phyloP scores from a whole-genome alignment of 441 rosid species.

The Euphorbia celastroides region DNA sequence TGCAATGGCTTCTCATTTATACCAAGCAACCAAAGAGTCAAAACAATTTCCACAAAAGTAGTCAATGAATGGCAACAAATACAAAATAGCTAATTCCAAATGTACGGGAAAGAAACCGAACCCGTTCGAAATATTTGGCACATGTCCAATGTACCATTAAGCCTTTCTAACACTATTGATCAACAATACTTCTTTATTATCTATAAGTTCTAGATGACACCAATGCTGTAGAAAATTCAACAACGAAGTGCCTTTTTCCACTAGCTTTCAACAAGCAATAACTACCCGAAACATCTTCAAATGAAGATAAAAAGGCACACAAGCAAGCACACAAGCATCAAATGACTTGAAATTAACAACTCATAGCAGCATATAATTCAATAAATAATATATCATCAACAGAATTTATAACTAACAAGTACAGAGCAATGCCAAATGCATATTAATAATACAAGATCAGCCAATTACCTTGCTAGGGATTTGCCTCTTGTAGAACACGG shows the following conservation, averaged over 20 bases:
- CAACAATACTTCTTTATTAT: not conserved
- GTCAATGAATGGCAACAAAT: too few relatives aligned
- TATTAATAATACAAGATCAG: not conserved
- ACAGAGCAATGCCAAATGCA: not conserved
- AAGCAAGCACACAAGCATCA: too few relatives aligned
- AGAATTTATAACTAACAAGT: not conserved
- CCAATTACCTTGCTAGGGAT: constrained; percentile 83
- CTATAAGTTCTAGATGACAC: not conserved
- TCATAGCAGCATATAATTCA: not conserved
- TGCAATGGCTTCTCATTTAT: not conserved
- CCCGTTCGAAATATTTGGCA: not conserved
- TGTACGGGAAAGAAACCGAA: not conserved
- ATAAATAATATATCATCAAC: not conserved
- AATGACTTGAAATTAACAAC: not conserved
- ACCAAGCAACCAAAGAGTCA: not conserved
- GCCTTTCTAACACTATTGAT: not conserved
- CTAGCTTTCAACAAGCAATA: not conserved
- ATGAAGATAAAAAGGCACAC: too few relatives aligned
- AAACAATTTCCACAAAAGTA: not conserved
- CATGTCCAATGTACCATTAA: not conserved
- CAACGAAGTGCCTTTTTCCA: too few relatives aligned
- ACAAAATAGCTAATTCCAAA: too few relatives aligned
- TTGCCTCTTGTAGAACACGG: constrained; percentile 62
- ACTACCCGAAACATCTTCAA: too few relatives aligned
- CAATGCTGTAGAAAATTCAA: not conserved